Conservation (phyloP, 1,284 basidiomycete genomes). For the Ustilago nuda region DNA sequence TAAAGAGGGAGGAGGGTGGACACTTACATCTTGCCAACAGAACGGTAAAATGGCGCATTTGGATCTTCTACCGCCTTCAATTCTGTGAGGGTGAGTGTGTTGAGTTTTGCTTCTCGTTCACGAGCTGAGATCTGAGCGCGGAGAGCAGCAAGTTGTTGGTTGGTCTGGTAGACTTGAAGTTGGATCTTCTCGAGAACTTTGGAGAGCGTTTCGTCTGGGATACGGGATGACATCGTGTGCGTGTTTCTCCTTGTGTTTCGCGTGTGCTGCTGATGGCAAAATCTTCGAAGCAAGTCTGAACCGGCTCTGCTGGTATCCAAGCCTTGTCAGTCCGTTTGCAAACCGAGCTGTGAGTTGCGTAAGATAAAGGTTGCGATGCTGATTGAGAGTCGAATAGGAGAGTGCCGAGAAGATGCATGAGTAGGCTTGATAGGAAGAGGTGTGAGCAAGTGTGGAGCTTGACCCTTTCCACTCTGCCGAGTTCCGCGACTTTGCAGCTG, state of each 20-base stretch:
- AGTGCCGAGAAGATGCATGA: background rate
- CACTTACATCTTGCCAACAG: slow-evolving; percentile 46
- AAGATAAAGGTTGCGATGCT: background rate
- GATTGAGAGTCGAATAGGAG: background rate
- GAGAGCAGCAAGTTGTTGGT: slow-evolving; percentile 37
- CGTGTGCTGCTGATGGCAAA: background rate
- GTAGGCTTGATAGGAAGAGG: background rate
- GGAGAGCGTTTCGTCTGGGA: slow-evolving; percentile 43
- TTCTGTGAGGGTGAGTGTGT: slow-evolving; percentile 37
- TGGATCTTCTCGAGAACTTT: slow-evolving; percentile 49
- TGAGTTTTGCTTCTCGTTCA: slow-evolving; percentile 43
- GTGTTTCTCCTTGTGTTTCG: background rate
- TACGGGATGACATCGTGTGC: slow-evolving; percentile 16
- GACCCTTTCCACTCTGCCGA: background rate
- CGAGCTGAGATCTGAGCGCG: slow-evolving; percentile 32
- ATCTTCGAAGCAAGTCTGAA: background rate
- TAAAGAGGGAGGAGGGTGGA: background rate
- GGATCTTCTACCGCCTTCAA: slow-evolving; percentile 30
- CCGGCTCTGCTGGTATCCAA: background rate
- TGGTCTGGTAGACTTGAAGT: slow-evolving; percentile 41
- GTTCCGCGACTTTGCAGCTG: background rate
- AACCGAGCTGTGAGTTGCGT: background rate
- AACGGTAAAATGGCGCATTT: slow-evolving; percentile 29
- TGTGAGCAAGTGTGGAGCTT: background rate
- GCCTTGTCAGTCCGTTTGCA: too few relatives aligned